Evolutionary conservation across 139 green algal genomes (phyloP), one percentile per base, ranked within the genome.

Genomic region (Chlorella sp.): DNA sequence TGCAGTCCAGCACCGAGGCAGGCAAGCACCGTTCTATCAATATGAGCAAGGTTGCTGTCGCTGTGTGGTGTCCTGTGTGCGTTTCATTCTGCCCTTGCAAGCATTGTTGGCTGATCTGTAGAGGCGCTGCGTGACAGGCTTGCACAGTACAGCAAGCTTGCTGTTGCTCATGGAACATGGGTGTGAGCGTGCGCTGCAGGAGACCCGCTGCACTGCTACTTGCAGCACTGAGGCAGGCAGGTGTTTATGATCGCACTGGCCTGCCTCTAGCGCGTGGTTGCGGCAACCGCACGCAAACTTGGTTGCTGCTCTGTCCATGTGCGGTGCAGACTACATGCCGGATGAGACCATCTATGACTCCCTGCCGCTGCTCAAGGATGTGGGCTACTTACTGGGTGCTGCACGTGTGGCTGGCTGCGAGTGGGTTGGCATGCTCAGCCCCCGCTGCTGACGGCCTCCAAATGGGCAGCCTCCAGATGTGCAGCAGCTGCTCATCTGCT

Each of bases 311-410:
- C 2, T 28, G 3, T 3, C 20, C 64, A 70, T 68, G n/a, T 9
- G 8, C 34, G n/a, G 20, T 48, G 43, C 60, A 83, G 77, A 83
- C 60, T 83, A 62, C 43, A 56, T 83, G 14, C 14, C 58, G 0
- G 77, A 83, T 13, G 77, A 83, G 14, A 32, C 24, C 28, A 68
- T 83, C 60, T 83, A 83, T 30, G 77, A 83, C 60, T 60, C 24
- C 34, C 77, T 83, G 77, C 77, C 77, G 8, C 28, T 38, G 6
- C 60, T 83, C 3, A 83, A 60, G 14, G 77, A 83, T 11, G 72
- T 78, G 72, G 14, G 72, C 28, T 13, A 32, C 24, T n/a, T 16
- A 74, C 8, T 8, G 34, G 67, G 36, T 34, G 69, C 24, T 16
- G 38, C 40, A 54, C 2, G 69, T 20, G 40, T 20, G 34, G 68